These are phyloP conservation scores for Ziziphus jujuba DNA, from an alignment of 306 rosid species.

Conservation along the genomic window DNA sequence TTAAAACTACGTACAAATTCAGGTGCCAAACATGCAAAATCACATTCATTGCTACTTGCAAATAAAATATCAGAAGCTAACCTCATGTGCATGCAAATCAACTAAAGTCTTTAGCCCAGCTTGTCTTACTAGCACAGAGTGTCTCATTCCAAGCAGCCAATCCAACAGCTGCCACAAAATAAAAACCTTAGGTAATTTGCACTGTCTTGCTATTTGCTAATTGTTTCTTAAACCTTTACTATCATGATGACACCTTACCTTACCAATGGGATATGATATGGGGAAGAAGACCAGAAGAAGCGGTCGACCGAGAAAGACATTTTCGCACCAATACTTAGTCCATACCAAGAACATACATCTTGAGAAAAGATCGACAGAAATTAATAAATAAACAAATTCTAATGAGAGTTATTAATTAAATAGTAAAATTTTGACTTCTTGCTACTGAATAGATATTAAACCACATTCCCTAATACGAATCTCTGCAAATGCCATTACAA, in stretches of 20 bases:
- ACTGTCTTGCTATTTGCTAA: not conserved
- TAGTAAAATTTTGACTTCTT: not conserved
- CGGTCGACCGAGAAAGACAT: constrained; percentile 49
- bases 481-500: constrained; percentile 56
- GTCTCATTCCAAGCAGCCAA: constrained; percentile 66
- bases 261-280: not conserved
- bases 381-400: not conserved
- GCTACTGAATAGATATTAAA: constrained; percentile 18
- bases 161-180: constrained; percentile 51
- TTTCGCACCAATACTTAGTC: constrained; percentile 61
- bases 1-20: not conserved
- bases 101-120: constrained; percentile 78
- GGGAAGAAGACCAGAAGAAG: constrained; percentile 67
- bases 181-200: not conserved
- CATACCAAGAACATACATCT: constrained; percentile 68
- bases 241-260: not conserved
- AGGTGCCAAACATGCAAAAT: not conserved
- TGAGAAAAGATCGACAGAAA: constrained; percentile 67
- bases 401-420: not conserved
- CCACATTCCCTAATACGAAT: constrained; percentile 46
- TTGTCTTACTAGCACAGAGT: constrained; percentile 59
- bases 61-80: too few species aligned
- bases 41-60: not conserved
- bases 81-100: constrained; percentile 73
- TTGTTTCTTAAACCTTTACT: too few species aligned